Percentiles rank a stretch among this genome's conserved stretches.
phyloP scores from a whole-genome alignment of 2,329 filamentous ascomycete genomes.

The Ascochyta koolunga region DNA sequence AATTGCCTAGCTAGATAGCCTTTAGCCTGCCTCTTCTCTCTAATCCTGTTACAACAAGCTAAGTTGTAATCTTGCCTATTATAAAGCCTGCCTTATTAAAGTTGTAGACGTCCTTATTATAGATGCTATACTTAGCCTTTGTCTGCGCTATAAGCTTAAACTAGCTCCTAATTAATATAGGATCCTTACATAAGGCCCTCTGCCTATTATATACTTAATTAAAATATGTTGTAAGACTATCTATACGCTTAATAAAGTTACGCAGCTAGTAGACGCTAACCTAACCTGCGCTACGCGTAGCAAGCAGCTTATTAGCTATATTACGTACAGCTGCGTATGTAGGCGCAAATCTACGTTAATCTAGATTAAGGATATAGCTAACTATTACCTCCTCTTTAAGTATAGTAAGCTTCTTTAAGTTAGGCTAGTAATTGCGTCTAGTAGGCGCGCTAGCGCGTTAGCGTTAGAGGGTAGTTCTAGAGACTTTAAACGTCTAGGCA shows the following conservation, averaged over 20 bases:
- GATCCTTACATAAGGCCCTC: neutral
- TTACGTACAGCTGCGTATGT: neutral
- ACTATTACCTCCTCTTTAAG: neutral
- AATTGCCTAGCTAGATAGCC: neutral
- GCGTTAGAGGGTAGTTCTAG: too few relatives aligned
- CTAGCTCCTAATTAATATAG: neutral
- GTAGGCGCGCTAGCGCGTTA: too few relatives aligned
- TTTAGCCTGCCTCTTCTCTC: neutral
- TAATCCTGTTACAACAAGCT: constrained; percentile 4
- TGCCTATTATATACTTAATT: neutral
- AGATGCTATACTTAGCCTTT: neutral
- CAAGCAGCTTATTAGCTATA: neutral
- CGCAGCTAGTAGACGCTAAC: neutral
- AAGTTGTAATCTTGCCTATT: constrained; percentile 2
- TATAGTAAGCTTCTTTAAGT: neutral
- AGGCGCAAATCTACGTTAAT: neutral
- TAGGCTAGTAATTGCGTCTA: neutral
- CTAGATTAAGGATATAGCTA: neutral
- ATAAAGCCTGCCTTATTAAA: constrained; percentile 6
- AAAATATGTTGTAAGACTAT: neutral
- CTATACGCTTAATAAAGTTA: neutral
- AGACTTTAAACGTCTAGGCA: too few relatives aligned
- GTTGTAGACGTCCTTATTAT: constrained; percentile 1
- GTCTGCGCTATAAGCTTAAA: neutral
- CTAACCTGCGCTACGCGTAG: neutral